Conservation (phyloP, 495 filamentous ascomycete species). For the Penicillium herquei region DNA sequence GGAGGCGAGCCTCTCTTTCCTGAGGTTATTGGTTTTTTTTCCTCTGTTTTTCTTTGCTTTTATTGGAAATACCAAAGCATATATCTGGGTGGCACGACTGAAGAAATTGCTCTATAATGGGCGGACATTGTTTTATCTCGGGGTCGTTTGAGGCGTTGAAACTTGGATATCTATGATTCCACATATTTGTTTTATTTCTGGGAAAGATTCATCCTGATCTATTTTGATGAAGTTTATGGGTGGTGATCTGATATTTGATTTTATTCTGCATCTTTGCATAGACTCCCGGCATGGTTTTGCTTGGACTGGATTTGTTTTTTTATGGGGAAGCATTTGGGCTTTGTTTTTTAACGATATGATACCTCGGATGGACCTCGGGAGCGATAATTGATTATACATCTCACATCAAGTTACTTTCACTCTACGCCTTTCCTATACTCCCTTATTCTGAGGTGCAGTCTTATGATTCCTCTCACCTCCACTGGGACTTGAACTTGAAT, state of each 20-base stretch:
- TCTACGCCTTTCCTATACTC: background rate
- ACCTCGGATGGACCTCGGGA: slow-evolving; percentile 13
- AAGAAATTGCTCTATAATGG: background rate
- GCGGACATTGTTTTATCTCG: background rate
- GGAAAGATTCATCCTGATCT: slow-evolving; percentile 3
- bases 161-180: background rate
- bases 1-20: slow-evolving; percentile 14
- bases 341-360: slow-evolving; percentile 28
- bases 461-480: background rate
- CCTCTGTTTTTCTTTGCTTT: slow-evolving; percentile 4
- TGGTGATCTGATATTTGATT: slow-evolving; percentile 11
- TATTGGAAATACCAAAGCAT: slow-evolving; percentile 1
- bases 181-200: slow-evolving; percentile 6
- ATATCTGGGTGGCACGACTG: slow-evolving; percentile 4
- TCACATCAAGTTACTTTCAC: background rate
- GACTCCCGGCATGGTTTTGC: slow-evolving; percentile 24
- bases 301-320: slow-evolving; percentile 6
- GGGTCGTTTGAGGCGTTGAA: background rate
- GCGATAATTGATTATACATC: slow-evolving; percentile 7
- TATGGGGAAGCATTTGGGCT: slow-evolving; percentile 2
- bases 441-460: no score
- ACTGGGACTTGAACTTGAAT: background rate
- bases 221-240: slow-evolving; percentile 19
- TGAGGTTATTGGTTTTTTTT: slow-evolving; percentile 5
- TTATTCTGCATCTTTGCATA: slow-evolving; percentile 21